Evolutionary conservation across 495 filamentous ascomycete species (phyloP), one percentile per base, ranked within the genome.

Genomic region (Tetracladium setigerum): DNA sequence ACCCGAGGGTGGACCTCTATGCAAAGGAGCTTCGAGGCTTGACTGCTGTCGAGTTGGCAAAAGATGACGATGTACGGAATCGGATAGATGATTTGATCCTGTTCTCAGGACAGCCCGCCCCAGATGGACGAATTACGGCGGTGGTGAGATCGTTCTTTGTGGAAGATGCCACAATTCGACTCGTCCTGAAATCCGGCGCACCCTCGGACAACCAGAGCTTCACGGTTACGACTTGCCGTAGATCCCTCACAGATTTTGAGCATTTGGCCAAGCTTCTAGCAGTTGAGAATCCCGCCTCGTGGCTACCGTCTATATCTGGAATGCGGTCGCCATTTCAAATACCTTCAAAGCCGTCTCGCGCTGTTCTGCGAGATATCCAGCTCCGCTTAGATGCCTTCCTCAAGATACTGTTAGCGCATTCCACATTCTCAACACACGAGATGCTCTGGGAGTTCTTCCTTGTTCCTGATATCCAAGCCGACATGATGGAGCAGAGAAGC

Each of bases 361-460:
- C 89, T 1, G 77, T 95, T 6, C 70, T 97, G 31, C 82, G 87
- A 49, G 89, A 96, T 60, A 84, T 89, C 24, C 94, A 97, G 62
- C 66, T 90, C 38, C 83, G 84, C 24, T 79, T 95, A 7, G 89
- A 97, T 65, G 78, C 77, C 30, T 95, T 96, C 56, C 66, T 99
- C 47, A 84, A 85, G 38, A 85, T 89, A 7, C 73, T 99, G 17
- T 71, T 99, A 30, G 70, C 78, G 0, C 94, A 99, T 58, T 85
- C 94, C 2, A 96, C 92, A 5, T 97, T 99, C 62, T 80, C 88
- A 1, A 96, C 87, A 0, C 94, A 97, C 59, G 94, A 99, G 68
- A 86, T 96, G 75, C 71, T 99, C 6, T 99, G 94, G 94, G 94
- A 99, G 56, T 99, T 99, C 67, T 95, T 99, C 64, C 77, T 99